Evolutionary conservation across 768 basidiomycete genomes (phyloP).

Genomic region (Zangia roseola): DNA sequence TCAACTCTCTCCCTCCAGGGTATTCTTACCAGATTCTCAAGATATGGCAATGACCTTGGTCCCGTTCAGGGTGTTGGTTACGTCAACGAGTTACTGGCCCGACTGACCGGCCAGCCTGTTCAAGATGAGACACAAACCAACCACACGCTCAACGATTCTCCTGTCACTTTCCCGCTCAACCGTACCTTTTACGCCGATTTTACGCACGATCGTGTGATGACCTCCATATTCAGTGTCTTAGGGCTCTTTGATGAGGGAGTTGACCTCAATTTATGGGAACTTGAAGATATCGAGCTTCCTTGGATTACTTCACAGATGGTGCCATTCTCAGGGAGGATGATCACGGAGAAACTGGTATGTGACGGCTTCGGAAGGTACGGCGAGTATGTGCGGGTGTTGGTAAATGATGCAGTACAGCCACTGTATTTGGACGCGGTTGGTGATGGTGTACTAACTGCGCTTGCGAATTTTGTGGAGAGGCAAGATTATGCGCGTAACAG

Average conservation of each 20-base stretch:
- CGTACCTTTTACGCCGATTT: constrained; percentile 74
- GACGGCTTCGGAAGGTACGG: constrained; percentile 5
- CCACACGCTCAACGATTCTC: constrained; percentile 60
- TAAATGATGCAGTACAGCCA: constrained; percentile 68
- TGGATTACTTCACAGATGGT: constrained; percentile 62
- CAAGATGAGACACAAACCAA: constrained; percentile 75
- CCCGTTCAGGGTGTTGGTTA: constrained; percentile 82
- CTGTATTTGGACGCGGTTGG: constrained; percentile 46
- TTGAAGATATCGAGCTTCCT: constrained; percentile 23
- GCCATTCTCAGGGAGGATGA: constrained; percentile 71
- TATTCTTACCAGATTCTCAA: constrained; percentile 16
- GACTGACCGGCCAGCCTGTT: constrained; percentile 63
- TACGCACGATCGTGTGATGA: constrained; percentile 82
- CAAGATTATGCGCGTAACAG: constrained; percentile 64
- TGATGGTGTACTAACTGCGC: constrained; percentile 58
- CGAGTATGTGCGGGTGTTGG: constrained; percentile 64
- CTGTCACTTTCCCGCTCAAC: constrained; percentile 69
- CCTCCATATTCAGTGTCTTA: constrained; percentile 64
- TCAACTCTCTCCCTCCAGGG: not conserved
- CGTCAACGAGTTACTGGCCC: constrained; percentile 80
- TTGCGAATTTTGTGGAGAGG: constrained; percentile 64
- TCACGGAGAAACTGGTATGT: constrained; percentile 65
- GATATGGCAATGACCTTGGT: constrained; percentile 67
- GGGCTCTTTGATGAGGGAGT: constrained; percentile 46
- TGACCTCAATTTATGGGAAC: constrained; percentile 9